A percentile compares a stretch with the other conserved stretches of the same genome.
phyloP scores from a whole-genome alignment of 345 rosid species.

The Reutealis trisperma region DNA sequence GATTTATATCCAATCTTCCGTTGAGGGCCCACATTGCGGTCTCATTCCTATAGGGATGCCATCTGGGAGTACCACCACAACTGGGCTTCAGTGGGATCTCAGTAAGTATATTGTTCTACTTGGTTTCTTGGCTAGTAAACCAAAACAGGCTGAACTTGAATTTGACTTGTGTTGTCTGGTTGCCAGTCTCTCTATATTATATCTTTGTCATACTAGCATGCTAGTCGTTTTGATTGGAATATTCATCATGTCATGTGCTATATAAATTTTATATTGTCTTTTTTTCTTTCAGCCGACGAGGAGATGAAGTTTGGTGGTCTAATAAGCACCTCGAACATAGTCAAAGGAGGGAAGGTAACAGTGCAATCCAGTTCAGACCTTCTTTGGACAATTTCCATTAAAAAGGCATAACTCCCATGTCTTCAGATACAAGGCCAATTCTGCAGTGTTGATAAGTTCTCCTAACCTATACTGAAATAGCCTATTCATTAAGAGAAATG shows the following conservation, averaged over 20 bases:
- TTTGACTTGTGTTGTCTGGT: not conserved
- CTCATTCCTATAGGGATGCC: constrained; percentile 81
- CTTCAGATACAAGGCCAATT: not conserved
- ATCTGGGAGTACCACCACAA: constrained; percentile 68
- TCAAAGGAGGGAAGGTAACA: constrained; percentile 55
- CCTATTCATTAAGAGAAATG: not conserved
- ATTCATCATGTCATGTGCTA: not conserved
- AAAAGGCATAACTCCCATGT: constrained; percentile 21
- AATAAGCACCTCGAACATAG: constrained; percentile 79
- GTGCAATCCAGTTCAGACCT: constrained; percentile 80
- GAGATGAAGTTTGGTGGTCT: constrained; percentile 87
- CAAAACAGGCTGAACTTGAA: not conserved
- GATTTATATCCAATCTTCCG: constrained; percentile 55
- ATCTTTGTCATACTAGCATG: not conserved
- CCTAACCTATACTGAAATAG: not conserved
- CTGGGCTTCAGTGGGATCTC: constrained; percentile 91
- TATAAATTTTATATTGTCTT: not conserved
- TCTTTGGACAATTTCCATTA: constrained; percentile 92
- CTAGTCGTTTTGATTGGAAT: not conserved
- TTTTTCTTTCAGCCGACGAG: constrained; percentile 48
- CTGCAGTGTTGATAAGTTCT: not conserved
- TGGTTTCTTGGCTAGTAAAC: not conserved
- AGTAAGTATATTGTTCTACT: constrained; percentile 47
- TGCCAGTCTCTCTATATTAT: not conserved
- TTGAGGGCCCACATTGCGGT: constrained; percentile 90